Evolutionary conservation across 1,139 yeast species (phyloP).

Genomic region (Yamadazyma blattariae): DNA sequence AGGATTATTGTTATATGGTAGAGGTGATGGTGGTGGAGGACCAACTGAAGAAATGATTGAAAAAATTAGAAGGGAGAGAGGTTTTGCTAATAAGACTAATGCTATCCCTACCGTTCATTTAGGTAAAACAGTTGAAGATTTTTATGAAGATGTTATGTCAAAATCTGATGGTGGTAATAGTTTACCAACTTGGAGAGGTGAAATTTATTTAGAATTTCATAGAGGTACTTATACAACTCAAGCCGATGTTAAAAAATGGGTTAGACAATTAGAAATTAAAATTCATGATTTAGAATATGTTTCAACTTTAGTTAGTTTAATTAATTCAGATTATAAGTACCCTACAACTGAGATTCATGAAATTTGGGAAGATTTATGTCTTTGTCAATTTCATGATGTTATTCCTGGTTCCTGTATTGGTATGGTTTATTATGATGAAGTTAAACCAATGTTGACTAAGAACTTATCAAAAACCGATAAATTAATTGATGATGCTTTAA

Average conservation of each 20-base stretch:
- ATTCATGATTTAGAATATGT: constrained; percentile 83
- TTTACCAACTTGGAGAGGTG: constrained; percentile 90
- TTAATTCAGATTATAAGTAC: constrained; percentile 52
- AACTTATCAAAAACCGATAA: constrained; percentile 53
- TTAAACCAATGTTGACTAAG: constrained; percentile 68
- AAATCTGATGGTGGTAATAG: constrained; percentile 62
- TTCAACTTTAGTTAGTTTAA: constrained; percentile 72
- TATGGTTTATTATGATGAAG: constrained; percentile 89
- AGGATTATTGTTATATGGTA: constrained; percentile 80
- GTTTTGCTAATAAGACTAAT: constrained; percentile 79
- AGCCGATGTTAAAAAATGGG: constrained; percentile 76
- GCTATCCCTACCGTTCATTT: constrained; percentile 75
- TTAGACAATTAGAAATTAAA: constrained; percentile 74
- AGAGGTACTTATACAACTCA: constrained; percentile 97
- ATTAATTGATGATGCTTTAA: constrained; percentile 53
- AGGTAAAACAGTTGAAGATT: constrained; percentile 76
- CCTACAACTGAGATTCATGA: constrained; percentile 66
- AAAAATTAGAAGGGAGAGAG: constrained; percentile 86
- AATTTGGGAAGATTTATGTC: constrained; percentile 83
- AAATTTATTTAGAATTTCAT: constrained; percentile 90
- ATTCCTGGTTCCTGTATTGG: constrained; percentile 96
- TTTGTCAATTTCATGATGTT: constrained; percentile 96
- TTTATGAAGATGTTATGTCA: constrained; percentile 64
- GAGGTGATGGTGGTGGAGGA: constrained; percentile 99
- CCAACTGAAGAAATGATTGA: constrained; percentile 93